Evolutionary conservation across 164 flowering plant species (phyloP).

Genomic region (Aristolochia contorta): DNA sequence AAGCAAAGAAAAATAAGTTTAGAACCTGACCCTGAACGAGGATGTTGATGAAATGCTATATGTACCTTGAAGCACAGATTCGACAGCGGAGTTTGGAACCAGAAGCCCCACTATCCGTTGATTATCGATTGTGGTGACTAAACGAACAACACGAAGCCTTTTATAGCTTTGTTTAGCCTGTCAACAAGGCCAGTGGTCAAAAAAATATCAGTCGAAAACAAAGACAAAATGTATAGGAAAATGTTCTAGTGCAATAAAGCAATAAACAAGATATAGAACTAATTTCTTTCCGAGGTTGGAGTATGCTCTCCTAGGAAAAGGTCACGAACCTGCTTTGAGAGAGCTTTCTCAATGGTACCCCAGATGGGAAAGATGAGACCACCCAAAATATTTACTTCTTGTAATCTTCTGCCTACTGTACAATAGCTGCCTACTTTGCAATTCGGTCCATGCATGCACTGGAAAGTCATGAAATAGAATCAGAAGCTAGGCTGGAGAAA

Average conservation of each 20-base stretch:
- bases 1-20: background rate
- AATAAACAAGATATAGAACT: too few relatives aligned
- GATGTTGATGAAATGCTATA: background rate
- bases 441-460: slow-evolving; percentile 99
- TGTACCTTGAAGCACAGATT: slow-evolving; percentile 76
- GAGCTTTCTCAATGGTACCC: slow-evolving; percentile 92
- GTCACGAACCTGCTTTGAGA: slow-evolving; percentile 75
- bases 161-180: slow-evolving; percentile 86
- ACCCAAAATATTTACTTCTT: slow-evolving; percentile 91
- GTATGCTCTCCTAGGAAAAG: too few relatives aligned
- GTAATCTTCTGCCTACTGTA: slow-evolving; percentile 85
- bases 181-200: slow-evolving; percentile 5
- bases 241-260: background rate
- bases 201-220: background rate
- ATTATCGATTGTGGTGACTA: slow-evolving; percentile 73
- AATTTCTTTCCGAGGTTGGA: too few relatives aligned
- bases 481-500: background rate
- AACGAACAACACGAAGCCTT: slow-evolving; percentile 71
- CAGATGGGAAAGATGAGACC: slow-evolving; percentile 96
- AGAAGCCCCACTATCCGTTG: slow-evolving; percentile 81
- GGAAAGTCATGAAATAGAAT: slow-evolving; percentile 10
- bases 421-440: slow-evolving; percentile 81
- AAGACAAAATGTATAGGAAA: background rate
- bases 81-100: slow-evolving; percentile 81
- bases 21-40: too few relatives aligned